Percentiles rank a stretch among this genome's conserved stretches.
These are phyloP conservation scores for Isatis tinctoria DNA, from an alignment of 345 rosid species.

Conservation along the genomic window DNA sequence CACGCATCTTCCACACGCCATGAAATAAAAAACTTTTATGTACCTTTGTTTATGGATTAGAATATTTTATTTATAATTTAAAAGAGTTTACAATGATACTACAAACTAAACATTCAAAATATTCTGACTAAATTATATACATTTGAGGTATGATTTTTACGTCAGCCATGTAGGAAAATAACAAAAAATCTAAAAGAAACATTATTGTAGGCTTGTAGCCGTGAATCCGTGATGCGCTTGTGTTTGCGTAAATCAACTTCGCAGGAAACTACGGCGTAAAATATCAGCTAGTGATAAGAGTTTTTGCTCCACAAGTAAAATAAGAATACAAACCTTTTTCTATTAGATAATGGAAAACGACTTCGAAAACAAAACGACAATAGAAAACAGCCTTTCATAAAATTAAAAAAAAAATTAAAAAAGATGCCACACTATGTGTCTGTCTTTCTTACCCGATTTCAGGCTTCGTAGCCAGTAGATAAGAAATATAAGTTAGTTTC, in stretches of 20 bases:
- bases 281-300: not conserved
- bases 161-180: not conserved
- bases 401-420: not conserved
- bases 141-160: not conserved
- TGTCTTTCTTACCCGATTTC: not conserved
- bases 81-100: not conserved
- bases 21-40: not conserved
- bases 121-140: not conserved
- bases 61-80: not conserved
- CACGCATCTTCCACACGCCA: constrained; percentile 24
- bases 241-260: constrained; percentile 9
- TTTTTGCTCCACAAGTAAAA: constrained; percentile 12
- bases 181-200: not conserved
- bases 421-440: not conserved
- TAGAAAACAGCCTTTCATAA: not conserved
- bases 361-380: not conserved
- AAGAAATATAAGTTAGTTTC: not conserved
- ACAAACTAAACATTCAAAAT: not conserved
- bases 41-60: too few relatives aligned
- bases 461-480: not conserved
- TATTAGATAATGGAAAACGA: constrained; percentile 15
- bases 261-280: not conserved
- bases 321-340: not conserved
- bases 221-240: constrained; percentile 21
- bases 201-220: not conserved